Evolutionary conservation across 2,329 filamentous ascomycete genomes (phyloP).

Genomic region (Raffaelea ambrosiae): DNA sequence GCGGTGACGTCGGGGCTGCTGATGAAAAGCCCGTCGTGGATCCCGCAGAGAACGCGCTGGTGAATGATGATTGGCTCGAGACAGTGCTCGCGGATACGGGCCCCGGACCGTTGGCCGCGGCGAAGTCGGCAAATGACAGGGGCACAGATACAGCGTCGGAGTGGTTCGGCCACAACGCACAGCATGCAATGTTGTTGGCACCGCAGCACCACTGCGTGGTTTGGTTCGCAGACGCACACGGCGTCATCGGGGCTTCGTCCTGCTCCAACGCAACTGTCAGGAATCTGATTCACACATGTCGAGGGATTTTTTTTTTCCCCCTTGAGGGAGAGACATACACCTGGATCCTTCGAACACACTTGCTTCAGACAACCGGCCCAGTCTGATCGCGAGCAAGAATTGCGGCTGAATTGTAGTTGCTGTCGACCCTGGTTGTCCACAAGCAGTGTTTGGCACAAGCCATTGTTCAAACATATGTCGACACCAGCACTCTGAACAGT

Average conservation of each 20-base stretch:
- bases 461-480: constrained; percentile 5
- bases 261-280: no score
- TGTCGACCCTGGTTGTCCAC: constrained; percentile 1
- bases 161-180: constrained; percentile 6
- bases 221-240: constrained; percentile 3
- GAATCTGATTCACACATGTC: no score
- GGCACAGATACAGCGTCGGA: constrained; percentile 4
- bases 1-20: no score
- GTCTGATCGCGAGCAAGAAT: constrained; percentile 4
- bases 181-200: background rate
- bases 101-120: background rate
- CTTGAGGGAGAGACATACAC: background rate
- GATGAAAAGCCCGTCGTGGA: no score
- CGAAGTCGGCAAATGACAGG: background rate
- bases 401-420: constrained; percentile 1
- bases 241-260: constrained; percentile 2
- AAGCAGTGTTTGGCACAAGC: constrained; percentile 2
- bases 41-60: no score
- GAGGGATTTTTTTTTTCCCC: background rate
- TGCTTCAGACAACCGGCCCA: constrained; percentile 5
- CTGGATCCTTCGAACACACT: constrained; percentile 1
- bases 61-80: no score
- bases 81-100: no score
- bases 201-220: constrained; percentile 9
- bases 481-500: background rate